Evolutionary conservation across 2,329 filamentous ascomycete genomes (phyloP), one percentile per base, ranked within the genome.

Genomic region (Bretziella fagacearum): DNA sequence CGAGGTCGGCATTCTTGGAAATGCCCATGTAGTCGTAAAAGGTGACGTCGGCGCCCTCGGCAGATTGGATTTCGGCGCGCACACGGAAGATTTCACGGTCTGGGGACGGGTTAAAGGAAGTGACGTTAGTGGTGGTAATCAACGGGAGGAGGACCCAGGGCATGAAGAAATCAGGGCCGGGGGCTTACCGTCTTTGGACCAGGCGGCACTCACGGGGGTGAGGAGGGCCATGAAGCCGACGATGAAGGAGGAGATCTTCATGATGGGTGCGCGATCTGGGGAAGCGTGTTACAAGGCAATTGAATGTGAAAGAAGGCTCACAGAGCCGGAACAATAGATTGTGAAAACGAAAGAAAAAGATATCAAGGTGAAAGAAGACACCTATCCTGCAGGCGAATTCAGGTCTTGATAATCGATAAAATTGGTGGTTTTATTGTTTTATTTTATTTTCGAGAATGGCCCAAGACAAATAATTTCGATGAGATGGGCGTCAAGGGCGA

Each of bases 71-170:
- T 61, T 96, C 91, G 65, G 95, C 86, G 58, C 81, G 81, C 52
- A 98, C 72, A 56, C 86, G 83, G 69, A 98, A 98, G 67, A 98
- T 96, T 66, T 98, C 91, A 60, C 93, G 85, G 65, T 98, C 91
- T 93, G 57, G 18, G n/a, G 18, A n/a, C 6, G 11, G 4, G 15
- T 27, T 4, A 15, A 18, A 6, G 35, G 6, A 22, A 10, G 6
- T 10, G 17, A 10, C 23, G 35, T 8, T 39, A 33, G 30, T 33
- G 5, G 30, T n/a, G 30, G 30, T 10, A 20, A 36, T 36, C 33
- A 15, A 25, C 18, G 33, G 26, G 5, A 32, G 43, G 5, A 44
- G 23, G 18, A 22, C 15, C 40, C n/a, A 23, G 46, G 50, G 35
- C 13, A 20, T 10, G 8, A 20, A 8, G 8, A 13, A 23, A 10